Conservation (phyloP, 2,329 filamentous ascomycete genomes). For the Cordyceps cateniannulata region DNA sequence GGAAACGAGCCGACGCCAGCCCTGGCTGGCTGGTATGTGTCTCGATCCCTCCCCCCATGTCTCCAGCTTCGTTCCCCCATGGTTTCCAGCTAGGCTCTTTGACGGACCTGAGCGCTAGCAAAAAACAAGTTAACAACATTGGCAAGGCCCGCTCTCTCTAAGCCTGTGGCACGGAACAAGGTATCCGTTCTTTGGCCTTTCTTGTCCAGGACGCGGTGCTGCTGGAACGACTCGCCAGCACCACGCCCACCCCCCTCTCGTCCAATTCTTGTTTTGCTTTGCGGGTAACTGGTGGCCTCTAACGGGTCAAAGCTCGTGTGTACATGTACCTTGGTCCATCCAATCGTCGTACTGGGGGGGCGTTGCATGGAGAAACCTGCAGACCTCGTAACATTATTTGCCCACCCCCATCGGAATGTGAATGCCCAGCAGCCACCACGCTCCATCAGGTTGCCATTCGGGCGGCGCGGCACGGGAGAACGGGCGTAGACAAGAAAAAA, state of each 20-base stretch:
- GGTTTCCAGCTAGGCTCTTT: too few species aligned
- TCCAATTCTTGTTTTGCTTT: neutral
- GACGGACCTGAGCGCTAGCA: neutral
- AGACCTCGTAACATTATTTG: neutral
- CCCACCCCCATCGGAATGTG: neutral
- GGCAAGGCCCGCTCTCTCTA: neutral
- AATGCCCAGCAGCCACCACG: neutral
- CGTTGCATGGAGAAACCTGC: neutral
- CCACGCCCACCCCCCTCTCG: neutral
- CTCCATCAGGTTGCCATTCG: neutral
- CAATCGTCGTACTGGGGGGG: neutral
- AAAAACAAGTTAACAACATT: neutral
- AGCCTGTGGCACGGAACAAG: neutral
- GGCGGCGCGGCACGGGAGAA: neutral
- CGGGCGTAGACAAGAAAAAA: neutral
- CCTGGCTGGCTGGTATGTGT: neutral
- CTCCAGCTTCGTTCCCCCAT: neutral
- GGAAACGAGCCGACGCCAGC: neutral
- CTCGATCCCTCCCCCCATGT: neutral
- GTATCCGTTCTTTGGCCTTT: neutral
- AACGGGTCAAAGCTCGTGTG: slow-evolving; percentile 1
- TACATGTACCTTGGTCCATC: neutral
- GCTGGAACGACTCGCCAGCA: neutral
- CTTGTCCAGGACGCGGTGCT: neutral
- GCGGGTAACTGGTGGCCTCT: neutral